Conservation (phyloP, 805 yeast genomes). For the Candida endomychidarum region DNA sequence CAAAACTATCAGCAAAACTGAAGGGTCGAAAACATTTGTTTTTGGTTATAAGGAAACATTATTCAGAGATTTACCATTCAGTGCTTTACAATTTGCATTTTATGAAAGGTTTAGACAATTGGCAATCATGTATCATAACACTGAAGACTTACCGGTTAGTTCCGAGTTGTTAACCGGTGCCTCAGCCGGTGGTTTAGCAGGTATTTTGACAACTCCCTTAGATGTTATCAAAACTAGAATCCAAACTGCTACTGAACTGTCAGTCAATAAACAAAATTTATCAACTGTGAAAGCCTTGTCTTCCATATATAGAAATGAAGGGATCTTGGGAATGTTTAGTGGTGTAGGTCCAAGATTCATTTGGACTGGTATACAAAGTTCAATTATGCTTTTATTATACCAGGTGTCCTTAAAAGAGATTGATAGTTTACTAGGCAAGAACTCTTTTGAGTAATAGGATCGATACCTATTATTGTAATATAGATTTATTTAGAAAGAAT, state of each 20-base stretch:
- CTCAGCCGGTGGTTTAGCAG: slow-evolving; percentile 92
- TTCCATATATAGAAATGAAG: slow-evolving; percentile 66
- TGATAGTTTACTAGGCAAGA: slow-evolving; percentile 12
- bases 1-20: slow-evolving; percentile 57
- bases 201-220: slow-evolving; percentile 82
- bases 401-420: slow-evolving; percentile 69
- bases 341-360: slow-evolving; percentile 97
- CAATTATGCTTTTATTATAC: slow-evolving; percentile 87
- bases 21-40: slow-evolving; percentile 75
- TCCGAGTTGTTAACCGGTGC: slow-evolving; percentile 87
- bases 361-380: slow-evolving; percentile 95
- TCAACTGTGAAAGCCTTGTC: slow-evolving; percentile 34
- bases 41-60: slow-evolving; percentile 95
- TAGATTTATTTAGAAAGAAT: slow-evolving; percentile 1
- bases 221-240: slow-evolving; percentile 91
- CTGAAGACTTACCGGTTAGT: slow-evolving; percentile 50
- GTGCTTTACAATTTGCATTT: slow-evolving; percentile 94
- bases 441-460: too few relatives aligned
- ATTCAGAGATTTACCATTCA: slow-evolving; percentile 89
- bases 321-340: slow-evolving; percentile 74
- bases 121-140: slow-evolving; percentile 46
- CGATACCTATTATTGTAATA: slow-evolving; percentile 4
- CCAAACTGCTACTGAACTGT: slow-evolving; percentile 71
- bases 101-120: slow-evolving; percentile 76
- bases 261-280: slow-evolving; percentile 12